phyloP scores from a whole-genome alignment of 2,329 filamentous ascomycete species.

The Zymoseptoria passerinii region DNA sequence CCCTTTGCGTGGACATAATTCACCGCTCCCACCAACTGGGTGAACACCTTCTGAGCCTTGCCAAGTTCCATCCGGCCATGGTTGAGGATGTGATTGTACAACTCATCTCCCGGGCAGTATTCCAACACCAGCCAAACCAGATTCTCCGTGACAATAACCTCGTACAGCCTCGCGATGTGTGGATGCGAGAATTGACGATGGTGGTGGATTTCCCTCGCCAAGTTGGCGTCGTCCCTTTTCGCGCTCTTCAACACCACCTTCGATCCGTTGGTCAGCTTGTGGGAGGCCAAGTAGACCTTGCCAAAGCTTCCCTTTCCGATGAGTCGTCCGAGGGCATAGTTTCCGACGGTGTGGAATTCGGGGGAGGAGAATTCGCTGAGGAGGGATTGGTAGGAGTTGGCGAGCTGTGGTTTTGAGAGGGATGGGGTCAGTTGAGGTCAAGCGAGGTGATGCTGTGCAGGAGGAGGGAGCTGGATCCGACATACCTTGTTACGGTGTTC shows the following conservation, averaged over 20 bases:
- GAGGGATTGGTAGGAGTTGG: slow-evolving; percentile 91
- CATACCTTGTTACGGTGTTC: slow-evolving; percentile 30
- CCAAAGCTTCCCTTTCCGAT: slow-evolving; percentile 98
- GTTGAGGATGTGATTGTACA: slow-evolving; percentile 90
- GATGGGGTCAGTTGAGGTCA: slow-evolving; percentile 5
- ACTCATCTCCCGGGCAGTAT: slow-evolving; percentile 91
- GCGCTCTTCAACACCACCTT: slow-evolving; percentile 99
- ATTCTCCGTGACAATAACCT: slow-evolving; percentile 92
- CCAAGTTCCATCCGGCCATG: slow-evolving; percentile 74
- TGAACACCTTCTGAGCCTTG: slow-evolving; percentile 92
- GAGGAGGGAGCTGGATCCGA: slow-evolving; percentile 1
- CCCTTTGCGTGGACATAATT: slow-evolving; percentile 90
- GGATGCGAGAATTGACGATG: slow-evolving; percentile 96
- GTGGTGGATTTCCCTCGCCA: slow-evolving; percentile 95
- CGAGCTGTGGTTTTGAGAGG: slow-evolving; percentile 55
- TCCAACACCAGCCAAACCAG: slow-evolving; percentile 95
- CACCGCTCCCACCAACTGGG: slow-evolving; percentile 89
- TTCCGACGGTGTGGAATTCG: slow-evolving; percentile 86
- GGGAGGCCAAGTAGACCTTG: slow-evolving; percentile 90
- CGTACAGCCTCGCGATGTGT: slow-evolving; percentile 92
- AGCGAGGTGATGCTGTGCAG: slow-evolving; percentile 1
- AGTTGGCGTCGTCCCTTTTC: slow-evolving; percentile 89
- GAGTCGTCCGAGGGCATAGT: slow-evolving; percentile 82
- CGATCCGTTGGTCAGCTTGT: slow-evolving; percentile 97
- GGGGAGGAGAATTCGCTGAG: slow-evolving; percentile 92